These are phyloP conservation scores for Hsuehochloa calcarea DNA, from an alignment of 176 grass and related monocot species.

Conservation along the genomic window DNA sequence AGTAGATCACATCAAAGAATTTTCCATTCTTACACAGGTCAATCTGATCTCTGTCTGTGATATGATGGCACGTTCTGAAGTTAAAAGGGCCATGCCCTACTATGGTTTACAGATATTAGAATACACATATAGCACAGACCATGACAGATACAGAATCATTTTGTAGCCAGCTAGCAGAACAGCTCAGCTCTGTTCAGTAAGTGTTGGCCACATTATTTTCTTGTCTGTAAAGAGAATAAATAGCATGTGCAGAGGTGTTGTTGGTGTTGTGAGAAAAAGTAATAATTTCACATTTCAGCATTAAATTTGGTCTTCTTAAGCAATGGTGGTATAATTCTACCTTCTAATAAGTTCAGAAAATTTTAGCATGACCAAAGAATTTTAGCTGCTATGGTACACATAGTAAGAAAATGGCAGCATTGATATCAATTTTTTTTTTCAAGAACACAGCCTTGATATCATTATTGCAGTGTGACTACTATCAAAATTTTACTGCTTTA, in stretches of 20 bases:
- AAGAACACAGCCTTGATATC: background rate
- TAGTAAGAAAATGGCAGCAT: background rate
- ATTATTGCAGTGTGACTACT: background rate
- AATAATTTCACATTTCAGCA: background rate
- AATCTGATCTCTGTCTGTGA: background rate
- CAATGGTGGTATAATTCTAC: background rate
- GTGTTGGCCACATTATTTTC: background rate
- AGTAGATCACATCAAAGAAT: background rate
- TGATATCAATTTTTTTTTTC: too few relatives aligned
- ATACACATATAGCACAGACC: background rate
- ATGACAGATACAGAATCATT: background rate
- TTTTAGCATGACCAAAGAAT: background rate
- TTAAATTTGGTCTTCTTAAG: background rate
- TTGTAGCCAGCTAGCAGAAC: background rate
- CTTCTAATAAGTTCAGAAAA: background rate
- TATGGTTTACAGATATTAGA: background rate
- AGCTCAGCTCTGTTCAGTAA: background rate
- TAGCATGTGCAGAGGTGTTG: background rate
- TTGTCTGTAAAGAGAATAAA: constrained; percentile 9
- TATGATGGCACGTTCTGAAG: background rate
- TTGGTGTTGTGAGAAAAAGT: background rate
- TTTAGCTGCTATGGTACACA: background rate
- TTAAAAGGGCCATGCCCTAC: background rate
- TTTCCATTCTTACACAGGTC: background rate
- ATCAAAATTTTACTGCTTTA: background rate